Conservation (phyloP, 768 basidiomycete species). For the Kwoniella europaea region DNA sequence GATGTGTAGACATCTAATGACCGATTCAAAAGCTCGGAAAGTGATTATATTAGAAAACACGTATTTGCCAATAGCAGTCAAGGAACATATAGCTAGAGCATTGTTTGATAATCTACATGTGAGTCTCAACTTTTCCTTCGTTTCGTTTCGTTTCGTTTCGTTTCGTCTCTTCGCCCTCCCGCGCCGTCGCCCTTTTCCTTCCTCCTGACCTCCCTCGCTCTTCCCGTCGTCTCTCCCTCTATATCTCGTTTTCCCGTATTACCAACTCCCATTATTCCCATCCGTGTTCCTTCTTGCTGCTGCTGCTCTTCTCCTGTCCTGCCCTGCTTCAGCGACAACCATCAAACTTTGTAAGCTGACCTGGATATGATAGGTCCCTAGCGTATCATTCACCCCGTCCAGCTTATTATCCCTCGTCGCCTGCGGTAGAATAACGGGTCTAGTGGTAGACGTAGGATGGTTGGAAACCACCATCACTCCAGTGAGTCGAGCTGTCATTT, state of each 20-base stretch:
- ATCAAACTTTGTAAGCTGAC: not conserved
- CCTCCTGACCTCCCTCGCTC: too few species aligned
- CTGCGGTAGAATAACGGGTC: constrained; percentile 85
- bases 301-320: not conserved
- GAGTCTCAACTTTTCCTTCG: constrained; percentile 21
- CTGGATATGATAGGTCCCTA: constrained; percentile 72
- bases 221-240: too few species aligned
- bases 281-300: not conserved
- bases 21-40: constrained; percentile 93
- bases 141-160: too few species aligned
- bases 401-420: constrained; percentile 84
- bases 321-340: not conserved
- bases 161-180: too few species aligned
- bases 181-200: too few species aligned
- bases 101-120: constrained; percentile 91
- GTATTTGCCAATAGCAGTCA: constrained; percentile 80
- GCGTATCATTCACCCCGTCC: constrained; percentile 88
- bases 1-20: constrained; percentile 74
- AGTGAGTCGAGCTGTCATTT: constrained; percentile 62
- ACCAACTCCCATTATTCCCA: not conserved
- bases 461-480: constrained; percentile 87
- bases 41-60: constrained; percentile 92
- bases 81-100: constrained; percentile 81
- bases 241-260: not conserved
- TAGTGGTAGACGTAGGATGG: constrained; percentile 91